Conservation (phyloP, 495 filamentous ascomycete genomes). For the Rhypophila decipiens region DNA sequence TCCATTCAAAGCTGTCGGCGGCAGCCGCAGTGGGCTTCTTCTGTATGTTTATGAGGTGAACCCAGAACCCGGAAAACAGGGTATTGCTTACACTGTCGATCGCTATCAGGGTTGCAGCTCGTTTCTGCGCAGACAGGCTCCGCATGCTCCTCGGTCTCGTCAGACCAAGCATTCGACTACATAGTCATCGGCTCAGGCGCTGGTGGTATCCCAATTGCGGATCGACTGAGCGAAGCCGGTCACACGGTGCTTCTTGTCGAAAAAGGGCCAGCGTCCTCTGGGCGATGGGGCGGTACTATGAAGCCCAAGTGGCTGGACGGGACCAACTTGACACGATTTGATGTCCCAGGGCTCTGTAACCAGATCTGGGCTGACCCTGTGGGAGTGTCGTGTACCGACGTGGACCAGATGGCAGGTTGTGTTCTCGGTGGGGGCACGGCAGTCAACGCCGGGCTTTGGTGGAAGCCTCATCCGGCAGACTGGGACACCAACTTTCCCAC, state of each 20-base stretch:
- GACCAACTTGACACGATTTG: conserved; percentile 62
- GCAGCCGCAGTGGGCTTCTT: conserved; percentile 2
- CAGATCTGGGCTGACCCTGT: conserved; percentile 55
- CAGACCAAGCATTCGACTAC: conserved; percentile 52
- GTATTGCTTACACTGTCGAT: background rate
- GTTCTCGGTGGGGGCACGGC: conserved; percentile 67
- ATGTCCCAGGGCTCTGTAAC: conserved; percentile 67
- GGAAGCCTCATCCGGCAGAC: conserved; percentile 46
- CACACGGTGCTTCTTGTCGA: conserved; percentile 57
- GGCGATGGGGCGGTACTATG: conserved; percentile 47
- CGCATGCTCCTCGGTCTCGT: conserved; percentile 32
- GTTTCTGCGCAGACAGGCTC: conserved; percentile 17
- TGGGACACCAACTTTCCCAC: conserved; percentile 66
- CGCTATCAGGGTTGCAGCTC: conserved; percentile 9
- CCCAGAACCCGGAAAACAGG: background rate
- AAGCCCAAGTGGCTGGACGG: conserved; percentile 57
- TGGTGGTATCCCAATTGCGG: conserved; percentile 56
- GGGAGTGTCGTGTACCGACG: conserved; percentile 58
- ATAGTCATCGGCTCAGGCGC: conserved; percentile 58
- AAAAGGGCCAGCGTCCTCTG: conserved; percentile 52
- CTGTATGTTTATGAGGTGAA: conserved; percentile 9
- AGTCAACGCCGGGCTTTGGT: conserved; percentile 57
- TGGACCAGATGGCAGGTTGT: conserved; percentile 65
- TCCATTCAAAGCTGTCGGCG: conserved; percentile 4
- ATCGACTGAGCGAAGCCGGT: conserved; percentile 55